Evolutionary conservation across 1,284 basidiomycete genomes (phyloP), one percentile per base, ranked within the genome.

Genomic region (Athelia psychrophila): DNA sequence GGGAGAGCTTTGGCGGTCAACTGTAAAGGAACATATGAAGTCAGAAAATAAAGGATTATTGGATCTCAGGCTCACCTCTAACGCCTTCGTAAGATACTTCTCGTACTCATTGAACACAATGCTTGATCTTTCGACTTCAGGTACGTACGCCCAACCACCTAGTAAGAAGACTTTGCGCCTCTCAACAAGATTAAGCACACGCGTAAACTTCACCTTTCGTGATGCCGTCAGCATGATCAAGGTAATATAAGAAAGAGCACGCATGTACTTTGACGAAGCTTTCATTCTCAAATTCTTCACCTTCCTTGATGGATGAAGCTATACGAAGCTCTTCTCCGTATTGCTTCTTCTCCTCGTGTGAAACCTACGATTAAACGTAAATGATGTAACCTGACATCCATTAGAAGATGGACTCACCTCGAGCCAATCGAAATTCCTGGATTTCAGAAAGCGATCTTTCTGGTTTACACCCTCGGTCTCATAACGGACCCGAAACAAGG

Each of bases 41-140:
- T 55, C 16, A 49, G 30, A n/a, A 13, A 30, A 13, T 30, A 13
- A 6, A 30, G 27, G 6, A 13, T 30, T 30, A 13, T 13, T 30
- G 13, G 8, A 27, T 23, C 38, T 23, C 1, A n/a, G 42, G 30
- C 18, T 54, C 58, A 93, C 92, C 74, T 96, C 89, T 30, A 99
- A 78, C 15, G 89, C 88, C 54, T 79, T 81, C 60, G 84, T 82
- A n/a, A 99, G 72, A 42, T 83, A 79, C 3, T 75, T 73, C 55
- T 91, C 81, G 64, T 97, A 99, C 60, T 93, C 94, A 62, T 95
- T 87, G 48, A 92, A 85, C 9, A 99, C 83, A 50, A 99, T 86
- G 61, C 90, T 94, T 15, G 91, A 87, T 67, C 94, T 87, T 61
- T 95, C 87, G 52, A 76, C 78, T 48, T 76, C 78, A 8, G 93